phyloP scores from a whole-genome alignment of 169 alveolate species.

The Cryptosporidium canis region DNA sequence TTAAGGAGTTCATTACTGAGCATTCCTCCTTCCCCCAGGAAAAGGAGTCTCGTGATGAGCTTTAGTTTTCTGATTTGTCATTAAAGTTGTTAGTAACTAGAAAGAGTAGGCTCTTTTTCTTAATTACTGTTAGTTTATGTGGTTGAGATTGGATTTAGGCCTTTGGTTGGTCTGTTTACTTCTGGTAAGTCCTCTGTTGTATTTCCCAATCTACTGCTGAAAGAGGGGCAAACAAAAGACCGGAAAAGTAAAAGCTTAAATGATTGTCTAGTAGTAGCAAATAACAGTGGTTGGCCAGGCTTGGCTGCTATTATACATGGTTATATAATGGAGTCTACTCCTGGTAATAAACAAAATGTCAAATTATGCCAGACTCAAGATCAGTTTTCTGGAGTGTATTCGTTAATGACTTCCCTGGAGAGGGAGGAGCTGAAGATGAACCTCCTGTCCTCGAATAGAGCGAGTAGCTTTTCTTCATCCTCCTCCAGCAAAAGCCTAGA shows the following conservation, averaged over 20 bases:
- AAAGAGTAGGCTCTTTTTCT: not conserved
- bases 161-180: not conserved
- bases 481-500: constrained; percentile 63
- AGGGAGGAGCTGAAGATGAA: constrained; percentile 57
- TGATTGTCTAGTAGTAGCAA: too few species aligned
- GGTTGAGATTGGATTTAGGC: too few species aligned
- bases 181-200: not conserved
- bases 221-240: too few species aligned
- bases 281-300: too few species aligned
- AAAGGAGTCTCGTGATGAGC: constrained; percentile 50
- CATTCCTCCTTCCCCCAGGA: constrained; percentile 54
- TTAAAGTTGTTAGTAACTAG: constrained; percentile 16
- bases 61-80: constrained; percentile 3
- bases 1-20: constrained; percentile 54
- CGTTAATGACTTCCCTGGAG: constrained; percentile 59
- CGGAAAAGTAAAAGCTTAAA: too few species aligned
- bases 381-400: constrained; percentile 30
- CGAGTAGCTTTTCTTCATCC: constrained; percentile 65
- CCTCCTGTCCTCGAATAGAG: constrained; percentile 59
- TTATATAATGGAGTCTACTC: too few species aligned
- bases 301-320: too few species aligned
- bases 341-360: too few species aligned
- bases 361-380: too few species aligned
- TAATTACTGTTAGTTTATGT: not conserved
- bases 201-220: not conserved